Base-by-base conservation (phyloP, 352 stramenopile genomes). In the Phytopythium vexans region DNA sequence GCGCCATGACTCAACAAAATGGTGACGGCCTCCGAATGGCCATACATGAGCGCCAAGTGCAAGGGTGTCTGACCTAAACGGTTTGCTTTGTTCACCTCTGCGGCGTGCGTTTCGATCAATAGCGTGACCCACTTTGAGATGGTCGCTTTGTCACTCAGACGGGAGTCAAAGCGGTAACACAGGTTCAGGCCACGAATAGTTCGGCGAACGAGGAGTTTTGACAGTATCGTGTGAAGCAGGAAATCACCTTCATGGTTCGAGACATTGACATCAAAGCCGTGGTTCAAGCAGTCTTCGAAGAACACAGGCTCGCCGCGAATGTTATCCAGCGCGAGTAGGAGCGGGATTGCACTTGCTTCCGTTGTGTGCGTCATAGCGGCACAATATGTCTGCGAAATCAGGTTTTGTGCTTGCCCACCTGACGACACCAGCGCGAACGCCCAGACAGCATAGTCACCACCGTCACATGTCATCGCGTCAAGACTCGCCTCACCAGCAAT, bases 1-100 rank as follows among this genome's bases (percentile, higher is more conserved):
- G 78, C 72, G 8, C 70, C 74, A 48, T 62, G 64, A 8, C 35
- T 34, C 1, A 92, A 45, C 14, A 92, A 54, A 12, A 74, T 60
- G n/a, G 66, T 58, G 0, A 49, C 77, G 12, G 78, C 66, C 1
- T 57, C 58, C 0, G 46, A 58, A 46, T 92, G 81, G 0, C 79
- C 83, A 56, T 88, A 73, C 12, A 92, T 39, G n/a, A 93, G 40
- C 2, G 78, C 73, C 37, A 88, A 45, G 34, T 93, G 83, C 11
- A 93, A 60, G 0, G 78, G 60, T 12, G 81, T 90, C 27, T 90
- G 83, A 0, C 78, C 81, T 9, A 86, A 46, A 0, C 49, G 54
- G 31, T 92, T 93, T 64, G 65, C 88, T 10, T 62, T 72, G 41
- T 92, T 71, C 12, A 89, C 37, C 35, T 87, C 56, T 1, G 73